Evolutionary conservation across 179 eudicot species (phyloP).

Genomic region (Silene noctiflora): DNA sequence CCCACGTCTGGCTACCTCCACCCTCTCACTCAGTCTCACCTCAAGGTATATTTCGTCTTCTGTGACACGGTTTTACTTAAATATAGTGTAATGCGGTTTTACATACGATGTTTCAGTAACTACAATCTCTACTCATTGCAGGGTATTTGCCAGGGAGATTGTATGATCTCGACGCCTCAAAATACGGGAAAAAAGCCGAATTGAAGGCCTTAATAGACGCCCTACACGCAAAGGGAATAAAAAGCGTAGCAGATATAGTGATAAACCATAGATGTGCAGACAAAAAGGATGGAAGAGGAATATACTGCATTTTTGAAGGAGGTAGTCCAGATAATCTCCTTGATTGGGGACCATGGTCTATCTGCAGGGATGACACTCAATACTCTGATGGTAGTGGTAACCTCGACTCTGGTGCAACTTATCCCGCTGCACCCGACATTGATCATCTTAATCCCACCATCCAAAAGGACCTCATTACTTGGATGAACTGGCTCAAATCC

Average conservation of each 20-base stretch:
- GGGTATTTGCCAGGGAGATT: slow-evolving; percentile 69
- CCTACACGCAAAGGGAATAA: slow-evolving; percentile 46
- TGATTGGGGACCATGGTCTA: slow-evolving; percentile 26
- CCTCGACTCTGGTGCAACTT: slow-evolving; percentile 15
- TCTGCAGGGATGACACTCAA: slow-evolving; percentile 16
- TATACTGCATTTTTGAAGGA: slow-evolving; percentile 37
- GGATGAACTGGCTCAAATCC: slow-evolving; percentile 64
- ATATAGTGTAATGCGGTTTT: too few species aligned
- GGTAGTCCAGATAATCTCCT: slow-evolving; percentile 19
- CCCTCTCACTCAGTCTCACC: slow-evolving; percentile 58
- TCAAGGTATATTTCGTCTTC: slow-evolving; percentile 39
- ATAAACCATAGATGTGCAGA: slow-evolving; percentile 56
- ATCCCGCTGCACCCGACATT: slow-evolving; percentile 19
- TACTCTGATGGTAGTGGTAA: slow-evolving; percentile 20
- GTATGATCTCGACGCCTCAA: slow-evolving; percentile 59
- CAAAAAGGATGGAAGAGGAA: slow-evolving; percentile 33
- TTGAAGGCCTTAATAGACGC: slow-evolving; percentile 38
- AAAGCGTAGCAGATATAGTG: slow-evolving; percentile 62
- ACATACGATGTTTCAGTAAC: not conserved
- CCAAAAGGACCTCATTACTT: slow-evolving; percentile 51
- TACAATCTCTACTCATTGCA: slow-evolving; percentile 1
- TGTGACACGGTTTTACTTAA: too few species aligned
- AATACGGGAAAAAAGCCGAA: slow-evolving; percentile 41
- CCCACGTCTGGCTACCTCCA: slow-evolving; percentile 88
- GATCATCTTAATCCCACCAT: slow-evolving; percentile 30